These are phyloP conservation scores for Suillus subalutaceus DNA, from an alignment of 768 basidiomycete species.

Conservation along the genomic window DNA sequence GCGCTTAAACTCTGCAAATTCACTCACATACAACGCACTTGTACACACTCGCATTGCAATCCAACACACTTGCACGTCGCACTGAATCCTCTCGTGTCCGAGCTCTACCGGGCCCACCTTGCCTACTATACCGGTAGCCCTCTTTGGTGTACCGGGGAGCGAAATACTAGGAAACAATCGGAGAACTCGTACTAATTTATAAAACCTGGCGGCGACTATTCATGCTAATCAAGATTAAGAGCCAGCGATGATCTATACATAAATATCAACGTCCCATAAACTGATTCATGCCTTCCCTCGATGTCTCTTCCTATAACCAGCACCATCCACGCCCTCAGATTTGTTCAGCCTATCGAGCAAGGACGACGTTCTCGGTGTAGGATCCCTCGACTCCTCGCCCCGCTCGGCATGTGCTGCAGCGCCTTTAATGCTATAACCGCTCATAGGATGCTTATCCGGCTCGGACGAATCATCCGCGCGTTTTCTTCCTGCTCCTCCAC, in stretches of 20 bases:
- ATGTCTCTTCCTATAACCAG: slow-evolving; percentile 30
- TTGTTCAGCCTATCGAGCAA: slow-evolving; percentile 41
- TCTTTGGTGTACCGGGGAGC: no score
- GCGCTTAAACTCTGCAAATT: no score
- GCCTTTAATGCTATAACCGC: slow-evolving; percentile 58
- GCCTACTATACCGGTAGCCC: no score
- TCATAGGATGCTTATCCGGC: slow-evolving; percentile 37
- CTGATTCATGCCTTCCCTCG: slow-evolving; percentile 16
- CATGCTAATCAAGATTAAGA: slow-evolving; percentile 5
- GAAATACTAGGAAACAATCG: no score
- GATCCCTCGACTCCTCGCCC: slow-evolving; percentile 19
- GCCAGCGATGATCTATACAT: background rate
- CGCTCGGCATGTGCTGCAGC: slow-evolving; percentile 42
- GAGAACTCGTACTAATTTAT: background rate
- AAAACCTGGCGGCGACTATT: background rate
- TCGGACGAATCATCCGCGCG: slow-evolving; percentile 27
- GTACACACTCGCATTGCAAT: no score
- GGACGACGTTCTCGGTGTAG: slow-evolving; percentile 21
- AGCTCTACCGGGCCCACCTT: no score
- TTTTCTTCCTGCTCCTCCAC: slow-evolving; percentile 20
- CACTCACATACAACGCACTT: no score
- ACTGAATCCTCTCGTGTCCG: no score
- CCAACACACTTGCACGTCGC: no score
- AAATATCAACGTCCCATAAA: background rate
- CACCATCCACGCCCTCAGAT: slow-evolving; percentile 20